These are phyloP conservation scores for Chlorociboria aeruginascens DNA, from an alignment of 495 filamentous ascomycete genomes.

Conservation along the genomic window DNA sequence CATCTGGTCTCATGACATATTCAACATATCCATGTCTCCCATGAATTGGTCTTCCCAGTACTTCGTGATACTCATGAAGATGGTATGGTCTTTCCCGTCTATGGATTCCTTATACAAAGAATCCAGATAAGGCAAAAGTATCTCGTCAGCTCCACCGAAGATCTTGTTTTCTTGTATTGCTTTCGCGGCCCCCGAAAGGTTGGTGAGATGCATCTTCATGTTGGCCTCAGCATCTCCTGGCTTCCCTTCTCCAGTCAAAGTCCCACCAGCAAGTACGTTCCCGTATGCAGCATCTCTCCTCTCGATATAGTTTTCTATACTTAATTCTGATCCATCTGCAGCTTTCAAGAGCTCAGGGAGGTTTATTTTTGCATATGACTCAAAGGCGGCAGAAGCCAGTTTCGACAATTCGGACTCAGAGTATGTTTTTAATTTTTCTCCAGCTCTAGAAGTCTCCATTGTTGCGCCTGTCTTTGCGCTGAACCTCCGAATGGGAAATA, in stretches of 20 bases:
- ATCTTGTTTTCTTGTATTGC: slow-evolving; percentile 37
- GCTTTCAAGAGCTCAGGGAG: slow-evolving; percentile 45
- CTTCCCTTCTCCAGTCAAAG: slow-evolving; percentile 46
- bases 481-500: no score
- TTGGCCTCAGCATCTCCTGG: slow-evolving; percentile 67
- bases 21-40: slow-evolving; percentile 73
- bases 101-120: slow-evolving; percentile 60
- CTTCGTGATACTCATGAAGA: slow-evolving; percentile 71
- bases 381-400: slow-evolving; percentile 52
- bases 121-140: slow-evolving; percentile 84
- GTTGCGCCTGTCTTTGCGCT: no score
- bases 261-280: slow-evolving; percentile 47
- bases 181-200: slow-evolving; percentile 47
- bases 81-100: slow-evolving; percentile 51
- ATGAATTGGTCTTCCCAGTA: slow-evolving; percentile 75
- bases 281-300: slow-evolving; percentile 51
- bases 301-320: slow-evolving; percentile 39
- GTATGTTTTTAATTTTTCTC: slow-evolving; percentile 17
- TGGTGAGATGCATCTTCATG: slow-evolving; percentile 86
- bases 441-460: slow-evolving; percentile 8
- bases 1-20: slow-evolving; percentile 74
- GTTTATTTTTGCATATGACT: slow-evolving; percentile 64
- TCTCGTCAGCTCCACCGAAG: slow-evolving; percentile 40
- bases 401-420: slow-evolving; percentile 16
- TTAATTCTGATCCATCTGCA: slow-evolving; percentile 23